Evolutionary conservation across 192 early-diverging fungal genomes (phyloP), one percentile per base, ranked within the genome.

Genomic region (Tieghemiomyces parasiticus): DNA sequence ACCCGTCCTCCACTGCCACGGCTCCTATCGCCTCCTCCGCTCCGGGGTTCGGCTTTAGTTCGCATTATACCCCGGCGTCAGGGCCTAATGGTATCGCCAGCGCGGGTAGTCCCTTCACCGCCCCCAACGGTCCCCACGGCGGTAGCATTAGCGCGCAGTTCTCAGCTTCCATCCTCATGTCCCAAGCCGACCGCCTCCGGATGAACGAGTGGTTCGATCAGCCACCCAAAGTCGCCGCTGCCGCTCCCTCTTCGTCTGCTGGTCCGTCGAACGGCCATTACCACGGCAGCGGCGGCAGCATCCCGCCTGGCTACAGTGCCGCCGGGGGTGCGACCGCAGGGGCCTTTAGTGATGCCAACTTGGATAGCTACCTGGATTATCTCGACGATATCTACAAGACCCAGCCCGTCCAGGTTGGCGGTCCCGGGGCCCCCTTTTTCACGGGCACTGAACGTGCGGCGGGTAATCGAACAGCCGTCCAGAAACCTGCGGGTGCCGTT

Each of bases 341-440:
- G n/a, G n/a, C n/a, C n/a, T n/a, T n/a, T n/a, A n/a, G n/a, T n/a
- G n/a, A n/a, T n/a, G n/a, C n/a, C n/a, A n/a, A n/a, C n/a, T n/a
- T n/a, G n/a, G n/a, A n/a, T n/a, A n/a, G 48, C 48, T 25, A 12
- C 6, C 22, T 13, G 10, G 26, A 28, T 8, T 50, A 50, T 22
- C 26, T 50, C 22, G 48, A 50, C 48, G 48, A 50, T n/a, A 28
- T 28, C 48, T 50, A 50, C 22, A 50, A 50, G 48, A n/a, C 48
- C 48, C 48, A 50, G 6, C 48, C 48, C 48, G 38, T 42, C 8
- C 38, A 42, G 38, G 38, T n/a, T n/a, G n/a, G n/a, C n/a, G n/a
- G n/a, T n/a, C n/a, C n/a, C n/a, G n/a, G n/a, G n/a, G n/a, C n/a
- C n/a, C n/a, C n/a, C n/a, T n/a, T n/a, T n/a, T n/a, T n/a, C n/a